These are phyloP conservation scores for Candida dubliniensis DNA, from an alignment of 1,139 yeast species.

Conservation along the genomic window DNA sequence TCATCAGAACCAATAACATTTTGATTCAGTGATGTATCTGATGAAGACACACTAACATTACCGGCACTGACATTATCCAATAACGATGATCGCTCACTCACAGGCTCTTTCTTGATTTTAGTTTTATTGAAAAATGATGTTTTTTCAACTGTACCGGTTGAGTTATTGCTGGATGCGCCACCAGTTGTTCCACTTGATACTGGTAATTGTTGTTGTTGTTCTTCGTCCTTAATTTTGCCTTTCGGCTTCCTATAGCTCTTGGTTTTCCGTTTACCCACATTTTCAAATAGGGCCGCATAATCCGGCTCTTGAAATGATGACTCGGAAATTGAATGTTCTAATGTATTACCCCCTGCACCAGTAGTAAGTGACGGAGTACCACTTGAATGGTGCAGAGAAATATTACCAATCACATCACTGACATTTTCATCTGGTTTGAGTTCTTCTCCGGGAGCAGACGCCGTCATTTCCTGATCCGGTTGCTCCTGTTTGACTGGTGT, in stretches of 20 bases:
- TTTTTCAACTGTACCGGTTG: conserved; percentile 17
- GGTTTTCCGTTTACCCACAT: conserved; percentile 44
- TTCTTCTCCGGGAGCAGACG: conserved; percentile 4
- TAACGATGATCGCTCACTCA: conserved; percentile 12
- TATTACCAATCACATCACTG: conserved; percentile 12
- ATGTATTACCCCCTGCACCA: conserved; percentile 5
- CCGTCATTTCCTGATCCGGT: conserved; percentile 7
- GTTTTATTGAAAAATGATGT: conserved; percentile 14
- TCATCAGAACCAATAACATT: no score
- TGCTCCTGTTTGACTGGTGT: conserved; percentile 21
- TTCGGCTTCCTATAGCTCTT: conserved; percentile 22
- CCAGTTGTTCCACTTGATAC: conserved; percentile 6
- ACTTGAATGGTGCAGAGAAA: conserved; percentile 21
- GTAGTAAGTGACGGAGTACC: conserved; percentile 29
- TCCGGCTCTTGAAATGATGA: conserved; percentile 34
- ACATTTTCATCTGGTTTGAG: conserved; percentile 14
- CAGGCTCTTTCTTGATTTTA: conserved; percentile 8
- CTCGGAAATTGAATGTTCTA: conserved; percentile 15
- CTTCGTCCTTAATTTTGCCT: conserved; percentile 17
- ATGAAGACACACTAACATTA: conserved; percentile 20
- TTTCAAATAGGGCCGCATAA: conserved; percentile 47
- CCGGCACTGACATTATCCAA: conserved; percentile 14
- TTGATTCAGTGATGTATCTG: conserved; percentile 20
- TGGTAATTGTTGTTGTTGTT: conserved; percentile 8
- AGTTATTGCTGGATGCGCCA: conserved; percentile 9